phyloP scores from a whole-genome alignment of 164 flowering plant genomes.

The Magnolia kwangsiensis region DNA sequence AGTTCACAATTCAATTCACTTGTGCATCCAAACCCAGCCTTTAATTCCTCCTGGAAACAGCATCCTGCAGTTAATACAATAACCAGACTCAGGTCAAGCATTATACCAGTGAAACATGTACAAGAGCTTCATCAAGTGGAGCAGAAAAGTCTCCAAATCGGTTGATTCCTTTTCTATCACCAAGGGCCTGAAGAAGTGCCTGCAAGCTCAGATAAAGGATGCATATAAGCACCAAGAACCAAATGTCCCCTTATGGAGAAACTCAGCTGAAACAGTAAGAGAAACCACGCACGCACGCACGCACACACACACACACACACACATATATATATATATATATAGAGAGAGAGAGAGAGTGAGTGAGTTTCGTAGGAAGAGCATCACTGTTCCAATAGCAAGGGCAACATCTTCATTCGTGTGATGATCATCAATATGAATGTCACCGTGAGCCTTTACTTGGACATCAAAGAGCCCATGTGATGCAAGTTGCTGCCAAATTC shows the following conservation, averaged over 20 bases:
- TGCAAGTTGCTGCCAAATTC: conserved; percentile 75
- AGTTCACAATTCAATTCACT: no score
- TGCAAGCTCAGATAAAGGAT: conserved; percentile 23
- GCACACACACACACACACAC: no score
- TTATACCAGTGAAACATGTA: conserved; percentile 85
- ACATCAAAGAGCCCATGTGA: conserved; percentile 97
- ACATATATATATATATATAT: no score
- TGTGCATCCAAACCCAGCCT: no score
- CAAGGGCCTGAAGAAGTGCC: conserved; percentile 90
- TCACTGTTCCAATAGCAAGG: conserved; percentile 94
- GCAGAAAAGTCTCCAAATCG: conserved; percentile 97
- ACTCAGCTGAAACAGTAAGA: no score
- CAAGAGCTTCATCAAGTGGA: conserved; percentile 92
- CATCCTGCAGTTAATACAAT: background rate
- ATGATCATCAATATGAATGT: conserved; percentile 94
- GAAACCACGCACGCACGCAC: no score
- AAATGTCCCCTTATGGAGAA: no score
- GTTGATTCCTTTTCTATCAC: conserved; percentile 88
- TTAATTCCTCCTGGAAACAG: no score
- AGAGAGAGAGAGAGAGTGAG: no score
- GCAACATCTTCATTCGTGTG: conserved; percentile 99
- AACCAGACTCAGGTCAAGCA: background rate
- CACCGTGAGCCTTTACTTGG: conserved; percentile 84
- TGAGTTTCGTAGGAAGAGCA: background rate
- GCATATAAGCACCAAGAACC: background rate